Conservation (phyloP, 2,329 filamentous ascomycete genomes). For the Mycogone perniciosa region DNA sequence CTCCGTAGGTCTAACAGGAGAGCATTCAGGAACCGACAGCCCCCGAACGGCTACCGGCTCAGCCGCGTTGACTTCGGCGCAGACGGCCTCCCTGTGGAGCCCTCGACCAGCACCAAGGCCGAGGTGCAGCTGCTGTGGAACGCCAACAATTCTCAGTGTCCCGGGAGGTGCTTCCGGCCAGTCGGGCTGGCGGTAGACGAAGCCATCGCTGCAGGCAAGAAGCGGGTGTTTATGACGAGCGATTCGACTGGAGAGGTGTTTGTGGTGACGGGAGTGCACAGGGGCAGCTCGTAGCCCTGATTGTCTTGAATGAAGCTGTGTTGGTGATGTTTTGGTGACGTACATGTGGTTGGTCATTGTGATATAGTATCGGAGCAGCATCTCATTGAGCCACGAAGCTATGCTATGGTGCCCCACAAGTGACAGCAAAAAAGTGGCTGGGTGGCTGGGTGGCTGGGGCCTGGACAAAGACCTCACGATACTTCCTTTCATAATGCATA, state of each 20-base stretch:
- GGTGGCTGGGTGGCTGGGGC: too few species aligned
- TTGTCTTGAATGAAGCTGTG: too few species aligned
- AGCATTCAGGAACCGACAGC: constrained; percentile 24
- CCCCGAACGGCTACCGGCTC: constrained; percentile 33
- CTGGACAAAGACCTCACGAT: too few species aligned
- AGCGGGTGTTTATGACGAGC: constrained; percentile 45
- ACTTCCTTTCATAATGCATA: too few species aligned
- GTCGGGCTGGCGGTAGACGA: constrained; percentile 38
- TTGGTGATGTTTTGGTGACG: too few species aligned
- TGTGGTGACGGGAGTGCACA: constrained; percentile 27
- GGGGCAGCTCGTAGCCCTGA: too few species aligned
- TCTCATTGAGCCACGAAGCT: too few species aligned
- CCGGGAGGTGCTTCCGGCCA: constrained; percentile 45
- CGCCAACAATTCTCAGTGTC: constrained; percentile 38
- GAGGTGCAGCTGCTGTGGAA: constrained; percentile 46
- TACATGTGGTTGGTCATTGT: too few species aligned
- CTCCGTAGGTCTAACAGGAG: neutral
- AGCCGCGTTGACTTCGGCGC: constrained; percentile 29
- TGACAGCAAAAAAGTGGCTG: too few species aligned
- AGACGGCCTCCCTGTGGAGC: constrained; percentile 28
- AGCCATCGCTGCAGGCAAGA: constrained; percentile 28
- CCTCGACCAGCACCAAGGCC: constrained; percentile 32
- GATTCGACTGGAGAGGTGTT: constrained; percentile 52
- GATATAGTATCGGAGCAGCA: too few species aligned
- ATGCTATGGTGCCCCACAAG: too few species aligned